A percentile compares a stretch with the other conserved stretches of the same genome.
Conservation (phyloP, 2,329 filamentous ascomycete genomes). For the Epichloe typhina region DNA sequence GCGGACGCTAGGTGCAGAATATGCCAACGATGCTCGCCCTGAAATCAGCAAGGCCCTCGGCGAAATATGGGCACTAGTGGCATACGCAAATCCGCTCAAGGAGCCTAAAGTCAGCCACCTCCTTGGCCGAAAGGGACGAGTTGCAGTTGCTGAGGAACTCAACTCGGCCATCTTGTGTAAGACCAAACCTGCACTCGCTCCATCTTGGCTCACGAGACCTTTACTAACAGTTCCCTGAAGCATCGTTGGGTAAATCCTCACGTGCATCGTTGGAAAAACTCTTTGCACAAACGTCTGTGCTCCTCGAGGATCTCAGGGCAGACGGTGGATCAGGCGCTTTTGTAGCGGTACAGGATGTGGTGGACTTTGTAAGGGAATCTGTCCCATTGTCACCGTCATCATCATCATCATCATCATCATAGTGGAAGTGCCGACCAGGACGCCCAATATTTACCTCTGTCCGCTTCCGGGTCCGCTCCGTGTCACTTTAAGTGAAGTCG, state of each 20-base stretch:
- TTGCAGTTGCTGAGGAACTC: constrained; percentile 77
- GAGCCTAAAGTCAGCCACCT: constrained; percentile 64
- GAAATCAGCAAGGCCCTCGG: constrained; percentile 62
- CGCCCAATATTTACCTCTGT: background rate
- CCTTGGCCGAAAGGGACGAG: constrained; percentile 61
- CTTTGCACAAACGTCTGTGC: constrained; percentile 72
- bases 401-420: too few relatives aligned
- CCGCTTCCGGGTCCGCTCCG: background rate
- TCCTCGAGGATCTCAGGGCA: constrained; percentile 70
- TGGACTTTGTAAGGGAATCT: constrained; percentile 29
- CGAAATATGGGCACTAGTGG: constrained; percentile 79
- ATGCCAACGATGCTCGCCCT: constrained; percentile 53
- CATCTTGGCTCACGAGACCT: background rate
- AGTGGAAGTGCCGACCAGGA: background rate
- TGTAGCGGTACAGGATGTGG: constrained; percentile 45
- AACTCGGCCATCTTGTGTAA: constrained; percentile 85
- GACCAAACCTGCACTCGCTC: constrained; percentile 17
- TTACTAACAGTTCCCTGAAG: constrained; percentile 29
- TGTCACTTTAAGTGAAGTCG: background rate
- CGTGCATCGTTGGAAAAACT: constrained; percentile 74
- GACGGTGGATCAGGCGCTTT: constrained; percentile 74
- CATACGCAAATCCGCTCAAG: constrained; percentile 69
- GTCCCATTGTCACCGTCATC: background rate
- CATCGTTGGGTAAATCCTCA: constrained; percentile 80
- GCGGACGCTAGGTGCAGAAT: constrained; percentile 64